Evolutionary conservation across 2,329 filamentous ascomycete species (phyloP).

Genomic region (Teratosphaeria destructans): DNA sequence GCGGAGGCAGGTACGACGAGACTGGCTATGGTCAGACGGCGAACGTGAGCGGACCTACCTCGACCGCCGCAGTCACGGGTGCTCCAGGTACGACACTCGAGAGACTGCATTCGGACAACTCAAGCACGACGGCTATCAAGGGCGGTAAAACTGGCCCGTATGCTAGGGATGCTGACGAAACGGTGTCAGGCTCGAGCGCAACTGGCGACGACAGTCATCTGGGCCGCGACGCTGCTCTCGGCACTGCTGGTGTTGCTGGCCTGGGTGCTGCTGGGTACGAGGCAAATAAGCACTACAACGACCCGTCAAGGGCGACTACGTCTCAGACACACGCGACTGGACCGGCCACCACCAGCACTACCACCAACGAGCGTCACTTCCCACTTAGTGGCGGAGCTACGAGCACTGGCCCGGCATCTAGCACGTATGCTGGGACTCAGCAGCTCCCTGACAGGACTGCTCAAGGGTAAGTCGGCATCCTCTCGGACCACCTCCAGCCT

Average conservation of each 20-base stretch:
- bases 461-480: not conserved
- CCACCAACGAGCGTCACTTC: conserved; percentile 27
- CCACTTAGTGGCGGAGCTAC: conserved; percentile 17
- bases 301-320: not conserved
- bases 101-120: not conserved
- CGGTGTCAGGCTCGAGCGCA: conserved; percentile 1
- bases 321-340: not conserved
- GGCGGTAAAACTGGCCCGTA: conserved; percentile 6
- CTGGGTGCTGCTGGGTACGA: conserved; percentile 2
- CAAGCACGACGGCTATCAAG: conserved; percentile 5
- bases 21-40: conserved; percentile 6
- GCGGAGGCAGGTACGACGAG: conserved; percentile 11
- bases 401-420: not conserved
- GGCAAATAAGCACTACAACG: not conserved
- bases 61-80: not conserved
- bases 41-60: not conserved
- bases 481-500: not conserved
- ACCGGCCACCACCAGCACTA: conserved; percentile 17
- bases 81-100: conserved; percentile 2
- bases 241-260: conserved; percentile 2
- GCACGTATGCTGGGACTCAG: not conserved
- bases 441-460: not conserved
- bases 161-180: conserved; percentile 6
- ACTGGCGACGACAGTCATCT: not conserved
- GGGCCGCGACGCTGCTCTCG: conserved; percentile 2